Percentiles rank a stretch among this genome's conserved stretches.
These are phyloP conservation scores for Pseudopyricularia javanii DNA, from an alignment of 2,329 filamentous ascomycete species.

Conservation along the genomic window DNA sequence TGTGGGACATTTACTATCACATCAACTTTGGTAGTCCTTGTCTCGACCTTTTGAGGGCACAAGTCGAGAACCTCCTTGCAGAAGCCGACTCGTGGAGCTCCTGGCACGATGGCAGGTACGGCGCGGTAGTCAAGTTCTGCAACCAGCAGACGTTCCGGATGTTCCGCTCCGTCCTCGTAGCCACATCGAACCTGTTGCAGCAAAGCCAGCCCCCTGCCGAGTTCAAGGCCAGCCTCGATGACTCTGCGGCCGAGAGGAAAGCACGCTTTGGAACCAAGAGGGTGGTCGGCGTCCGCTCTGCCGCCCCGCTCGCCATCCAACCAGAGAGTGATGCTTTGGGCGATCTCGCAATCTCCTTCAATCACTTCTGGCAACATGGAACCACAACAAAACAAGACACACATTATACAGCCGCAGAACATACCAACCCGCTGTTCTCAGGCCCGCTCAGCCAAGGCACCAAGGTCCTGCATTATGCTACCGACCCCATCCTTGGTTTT, in stretches of 20 bases:
- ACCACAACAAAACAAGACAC: conserved; percentile 9
- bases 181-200: neutral
- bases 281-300: conserved; percentile 19
- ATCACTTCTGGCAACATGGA: conserved; percentile 23
- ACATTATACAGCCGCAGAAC: neutral
- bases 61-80: conserved; percentile 28
- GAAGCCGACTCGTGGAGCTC: conserved; percentile 22
- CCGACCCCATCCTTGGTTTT: conserved; percentile 41
- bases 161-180: conserved; percentile 10
- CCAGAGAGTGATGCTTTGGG: conserved; percentile 4
- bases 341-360: conserved; percentile 11
- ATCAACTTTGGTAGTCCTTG: conserved; percentile 27
- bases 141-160: conserved; percentile 30
- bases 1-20: conserved; percentile 47
- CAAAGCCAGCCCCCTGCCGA: neutral
- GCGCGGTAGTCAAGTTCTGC: conserved; percentile 30
- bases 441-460: conserved; percentile 16
- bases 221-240: conserved; percentile 21
- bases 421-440: conserved; percentile 31
- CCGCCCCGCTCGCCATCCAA: conserved; percentile 20
- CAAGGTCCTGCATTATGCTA: conserved; percentile 31
- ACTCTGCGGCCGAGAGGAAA: neutral
- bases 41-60: conserved; percentile 21
- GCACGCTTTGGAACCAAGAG: neutral
- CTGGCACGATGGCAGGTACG: conserved; percentile 35